Evolutionary conservation across 441 rosid genomes (phyloP).

Genomic region (Aleurites moluccanus): DNA sequence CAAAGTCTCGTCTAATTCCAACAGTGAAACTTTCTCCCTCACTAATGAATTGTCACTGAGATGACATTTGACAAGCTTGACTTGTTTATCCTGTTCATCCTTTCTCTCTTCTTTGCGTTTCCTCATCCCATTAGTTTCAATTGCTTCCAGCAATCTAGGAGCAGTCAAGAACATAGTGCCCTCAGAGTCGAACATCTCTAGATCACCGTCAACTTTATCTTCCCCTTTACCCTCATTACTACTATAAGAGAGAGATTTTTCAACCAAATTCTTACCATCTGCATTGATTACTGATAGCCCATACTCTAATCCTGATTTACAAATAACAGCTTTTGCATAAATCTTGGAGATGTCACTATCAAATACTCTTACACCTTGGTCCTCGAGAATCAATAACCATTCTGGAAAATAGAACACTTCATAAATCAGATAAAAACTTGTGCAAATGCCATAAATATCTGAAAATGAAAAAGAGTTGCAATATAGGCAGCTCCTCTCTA

Average conservation of each 20-base stretch:
- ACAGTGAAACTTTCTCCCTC: conserved; percentile 31
- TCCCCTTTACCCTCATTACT: conserved; percentile 20
- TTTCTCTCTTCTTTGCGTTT: conserved; percentile 62
- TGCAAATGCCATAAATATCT: background rate
- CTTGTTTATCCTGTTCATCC: conserved; percentile 40
- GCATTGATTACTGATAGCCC: conserved; percentile 27
- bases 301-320: conserved; percentile 41
- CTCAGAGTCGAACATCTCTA: conserved; percentile 49
- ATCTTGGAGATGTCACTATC: conserved; percentile 44
- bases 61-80: conserved; percentile 48
- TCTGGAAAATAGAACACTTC: conserved; percentile 41
- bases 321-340: conserved; percentile 48
- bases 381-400: conserved; percentile 65
- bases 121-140: conserved; percentile 36
- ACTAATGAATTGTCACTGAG: conserved; percentile 25
- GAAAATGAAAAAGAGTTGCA: conserved; percentile 24
- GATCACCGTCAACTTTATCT: conserved; percentile 29
- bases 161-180: conserved; percentile 23
- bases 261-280: conserved; percentile 25
- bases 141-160: conserved; percentile 22
- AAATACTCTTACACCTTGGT: conserved; percentile 56
- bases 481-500: conserved; percentile 18
- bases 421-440: conserved; percentile 19
- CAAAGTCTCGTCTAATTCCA: conserved; percentile 34
- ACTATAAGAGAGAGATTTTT: conserved; percentile 2